These are phyloP conservation scores for Umbilicus rupestris DNA, from an alignment of 164 flowering plant species.

Conservation along the genomic window DNA sequence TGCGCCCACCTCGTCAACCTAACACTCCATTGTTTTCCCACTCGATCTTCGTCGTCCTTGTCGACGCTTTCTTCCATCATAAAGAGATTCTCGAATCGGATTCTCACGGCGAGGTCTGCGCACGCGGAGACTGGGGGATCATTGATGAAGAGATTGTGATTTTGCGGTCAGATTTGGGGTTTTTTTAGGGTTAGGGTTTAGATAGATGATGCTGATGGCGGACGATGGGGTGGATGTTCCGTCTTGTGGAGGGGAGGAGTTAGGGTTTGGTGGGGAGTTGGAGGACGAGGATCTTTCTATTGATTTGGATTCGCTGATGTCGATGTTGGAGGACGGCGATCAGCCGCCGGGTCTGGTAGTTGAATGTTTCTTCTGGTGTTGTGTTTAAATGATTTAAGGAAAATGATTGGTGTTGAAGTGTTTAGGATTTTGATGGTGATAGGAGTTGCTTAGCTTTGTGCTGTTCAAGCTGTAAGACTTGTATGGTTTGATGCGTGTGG, in stretches of 20 bases:
- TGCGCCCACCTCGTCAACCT: background rate
- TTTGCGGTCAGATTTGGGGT: background rate
- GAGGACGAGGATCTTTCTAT: conserved; percentile 14
- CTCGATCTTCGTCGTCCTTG: background rate
- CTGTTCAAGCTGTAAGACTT: background rate
- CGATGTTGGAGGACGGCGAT: background rate
- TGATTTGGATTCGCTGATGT: conserved; percentile 5
- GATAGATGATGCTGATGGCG: conserved; percentile 5
- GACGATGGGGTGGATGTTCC: background rate
- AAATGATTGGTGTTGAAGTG: background rate
- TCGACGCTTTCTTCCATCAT: background rate
- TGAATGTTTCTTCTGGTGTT: background rate
- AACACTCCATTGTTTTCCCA: background rate
- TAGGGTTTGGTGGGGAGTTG: conserved; percentile 1
- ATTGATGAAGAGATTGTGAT: background rate
- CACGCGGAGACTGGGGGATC: background rate
- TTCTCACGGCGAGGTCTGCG: background rate
- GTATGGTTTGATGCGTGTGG: background rate
- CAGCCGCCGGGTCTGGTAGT: background rate
- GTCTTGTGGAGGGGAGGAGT: background rate
- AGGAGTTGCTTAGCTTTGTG: background rate
- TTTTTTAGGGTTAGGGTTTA: background rate
- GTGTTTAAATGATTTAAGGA: background rate
- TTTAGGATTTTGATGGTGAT: background rate
- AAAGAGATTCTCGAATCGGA: background rate